These are phyloP conservation scores for Aspergillus avenaceus DNA, from an alignment of 495 filamentous ascomycete species.

Conservation along the genomic window DNA sequence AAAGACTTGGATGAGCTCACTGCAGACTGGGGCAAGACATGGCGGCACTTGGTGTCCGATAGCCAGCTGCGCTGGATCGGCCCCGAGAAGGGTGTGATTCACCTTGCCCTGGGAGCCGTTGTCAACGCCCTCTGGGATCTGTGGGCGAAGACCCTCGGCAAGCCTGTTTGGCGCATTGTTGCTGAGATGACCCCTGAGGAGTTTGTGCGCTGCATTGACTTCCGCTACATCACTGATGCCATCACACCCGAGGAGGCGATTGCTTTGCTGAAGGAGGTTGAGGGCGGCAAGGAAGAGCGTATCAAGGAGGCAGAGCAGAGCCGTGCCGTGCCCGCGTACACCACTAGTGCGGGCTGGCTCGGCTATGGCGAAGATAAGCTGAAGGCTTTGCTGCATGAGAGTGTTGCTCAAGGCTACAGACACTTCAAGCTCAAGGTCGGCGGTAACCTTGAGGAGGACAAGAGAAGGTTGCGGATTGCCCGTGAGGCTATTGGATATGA, in stretches of 20 bases:
- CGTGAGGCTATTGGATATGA: conserved; percentile 83
- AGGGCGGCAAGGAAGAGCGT: conserved; percentile 60
- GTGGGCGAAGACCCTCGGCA: conserved; percentile 80
- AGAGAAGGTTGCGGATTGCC: conserved; percentile 65
- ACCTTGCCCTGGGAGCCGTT: conserved; percentile 84
- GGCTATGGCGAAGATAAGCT: conserved; percentile 89
- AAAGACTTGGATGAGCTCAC: conserved; percentile 73
- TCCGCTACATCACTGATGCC: conserved; percentile 91
- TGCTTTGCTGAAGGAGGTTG: conserved; percentile 57
- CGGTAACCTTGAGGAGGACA: conserved; percentile 64
- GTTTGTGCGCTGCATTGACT: conserved; percentile 84
- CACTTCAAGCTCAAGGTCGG: conserved; percentile 96
- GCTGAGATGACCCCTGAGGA: conserved; percentile 86
- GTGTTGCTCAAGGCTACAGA: conserved; percentile 67
- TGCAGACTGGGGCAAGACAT: conserved; percentile 80
- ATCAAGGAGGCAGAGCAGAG: conserved; percentile 65
- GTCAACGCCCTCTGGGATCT: conserved; percentile 95
- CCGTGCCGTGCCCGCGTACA: conserved; percentile 83
- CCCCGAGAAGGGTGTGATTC: conserved; percentile 92
- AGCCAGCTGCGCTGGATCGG: conserved; percentile 92
- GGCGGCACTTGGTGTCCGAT: conserved; percentile 87
- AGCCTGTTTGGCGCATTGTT: conserved; percentile 88
- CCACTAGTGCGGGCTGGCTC: conserved; percentile 89
- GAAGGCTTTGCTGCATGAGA: conserved; percentile 65
- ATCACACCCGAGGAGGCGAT: conserved; percentile 82